Evolutionary conservation across 2,329 filamentous ascomycete genomes (phyloP).

Genomic region (Xylaria sp.): DNA sequence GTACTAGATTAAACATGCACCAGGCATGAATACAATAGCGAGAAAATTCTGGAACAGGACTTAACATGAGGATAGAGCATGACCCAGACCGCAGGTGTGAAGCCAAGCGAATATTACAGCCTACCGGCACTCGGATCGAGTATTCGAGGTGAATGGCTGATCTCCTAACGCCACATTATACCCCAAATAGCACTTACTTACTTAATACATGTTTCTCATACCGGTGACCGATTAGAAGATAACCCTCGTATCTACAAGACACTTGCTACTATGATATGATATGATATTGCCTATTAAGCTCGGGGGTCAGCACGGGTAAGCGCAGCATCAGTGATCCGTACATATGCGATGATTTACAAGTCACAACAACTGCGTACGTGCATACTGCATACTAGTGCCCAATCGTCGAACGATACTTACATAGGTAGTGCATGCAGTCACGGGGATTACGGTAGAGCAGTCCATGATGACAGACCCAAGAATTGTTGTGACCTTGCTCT

Average conservation of each 20-base stretch:
- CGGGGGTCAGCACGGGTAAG: constrained; percentile 12
- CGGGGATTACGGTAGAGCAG: neutral
- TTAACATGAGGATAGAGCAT: constrained; percentile 18
- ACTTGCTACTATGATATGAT: constrained; percentile 7
- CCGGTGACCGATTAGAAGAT: constrained; percentile 9
- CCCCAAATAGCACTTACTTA: neutral
- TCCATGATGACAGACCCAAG: neutral
- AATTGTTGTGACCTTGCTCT: neutral
- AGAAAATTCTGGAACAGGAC: neutral
- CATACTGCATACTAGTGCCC: neutral
- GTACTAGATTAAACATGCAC: constrained; percentile 11
- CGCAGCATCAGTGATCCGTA: neutral
- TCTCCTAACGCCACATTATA: constrained; percentile 10
- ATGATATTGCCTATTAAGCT: neutral
- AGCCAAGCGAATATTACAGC: neutral
- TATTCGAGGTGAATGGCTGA: constrained; percentile 7
- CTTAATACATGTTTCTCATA: neutral
- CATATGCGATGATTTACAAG: constrained; percentile 1
- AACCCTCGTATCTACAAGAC: neutral
- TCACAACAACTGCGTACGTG: neutral
- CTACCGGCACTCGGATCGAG: neutral
- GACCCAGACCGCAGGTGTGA: constrained; percentile 1
- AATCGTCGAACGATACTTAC: neutral
- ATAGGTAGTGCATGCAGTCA: neutral
- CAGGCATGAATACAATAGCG: constrained; percentile 21